These are phyloP conservation scores for Mrakia blollopis DNA, from an alignment of 768 basidiomycete species.

Conservation along the genomic window DNA sequence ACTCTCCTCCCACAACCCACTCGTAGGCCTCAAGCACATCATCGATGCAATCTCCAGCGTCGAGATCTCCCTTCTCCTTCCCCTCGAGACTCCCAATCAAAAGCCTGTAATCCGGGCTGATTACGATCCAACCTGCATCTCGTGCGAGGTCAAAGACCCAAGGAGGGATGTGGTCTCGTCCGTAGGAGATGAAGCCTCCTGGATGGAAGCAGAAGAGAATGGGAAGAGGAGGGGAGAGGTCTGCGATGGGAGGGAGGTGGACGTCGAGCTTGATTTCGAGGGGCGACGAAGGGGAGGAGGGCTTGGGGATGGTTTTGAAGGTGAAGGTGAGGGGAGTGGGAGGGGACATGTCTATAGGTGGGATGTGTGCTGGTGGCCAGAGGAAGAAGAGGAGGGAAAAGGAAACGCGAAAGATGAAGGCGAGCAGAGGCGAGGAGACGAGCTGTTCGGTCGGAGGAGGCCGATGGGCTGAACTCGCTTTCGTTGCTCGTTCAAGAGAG, in stretches of 20 bases:
- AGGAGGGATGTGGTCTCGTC: neutral
- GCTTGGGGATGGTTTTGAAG: neutral
- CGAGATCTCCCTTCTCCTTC: neutral
- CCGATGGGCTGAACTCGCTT: too few relatives aligned
- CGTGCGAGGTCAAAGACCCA: neutral
- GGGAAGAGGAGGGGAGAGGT: neutral
- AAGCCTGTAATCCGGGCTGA: neutral
- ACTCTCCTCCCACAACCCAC: neutral
- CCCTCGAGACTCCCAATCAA: neutral
- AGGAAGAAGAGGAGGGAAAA: neutral
- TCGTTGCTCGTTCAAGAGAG: too few relatives aligned
- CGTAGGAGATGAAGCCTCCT: neutral
- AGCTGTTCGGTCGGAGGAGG: too few relatives aligned
- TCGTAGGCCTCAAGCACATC: neutral
- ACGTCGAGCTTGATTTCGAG: slow-evolving; percentile 3
- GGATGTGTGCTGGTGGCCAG: neutral
- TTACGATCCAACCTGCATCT: neutral
- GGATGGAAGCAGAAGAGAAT: slow-evolving; percentile 1
- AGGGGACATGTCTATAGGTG: neutral
- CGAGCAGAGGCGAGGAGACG: too few relatives aligned
- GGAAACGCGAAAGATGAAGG: neutral
- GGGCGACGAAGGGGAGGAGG: neutral
- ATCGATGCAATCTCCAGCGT: neutral
- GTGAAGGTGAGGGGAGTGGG: neutral
- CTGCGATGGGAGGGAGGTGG: neutral